Evolutionary conservation across 2,329 filamentous ascomycete species (phyloP).

Genomic region (Alternaria metachromatica): DNA sequence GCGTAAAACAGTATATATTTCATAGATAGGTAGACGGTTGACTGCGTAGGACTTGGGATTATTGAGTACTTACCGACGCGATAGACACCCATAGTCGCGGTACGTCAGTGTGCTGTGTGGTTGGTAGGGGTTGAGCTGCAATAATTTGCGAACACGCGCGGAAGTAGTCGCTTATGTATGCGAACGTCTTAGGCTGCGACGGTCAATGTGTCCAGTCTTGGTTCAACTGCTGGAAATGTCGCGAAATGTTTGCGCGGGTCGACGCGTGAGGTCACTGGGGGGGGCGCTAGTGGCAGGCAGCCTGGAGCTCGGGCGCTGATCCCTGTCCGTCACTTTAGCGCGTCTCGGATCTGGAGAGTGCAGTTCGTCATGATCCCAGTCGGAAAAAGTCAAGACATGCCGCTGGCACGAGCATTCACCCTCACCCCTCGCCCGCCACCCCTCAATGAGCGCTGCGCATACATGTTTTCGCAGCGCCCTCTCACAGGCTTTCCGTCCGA

Average conservation of each 20-base stretch:
- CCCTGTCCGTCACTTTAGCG: conserved; percentile 13
- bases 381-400: conserved; percentile 33
- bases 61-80: conserved; percentile 30
- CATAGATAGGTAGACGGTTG: neutral
- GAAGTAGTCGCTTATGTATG: conserved; percentile 4
- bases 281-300: conserved; percentile 16
- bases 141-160: neutral
- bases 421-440: conserved; percentile 18
- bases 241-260: conserved; percentile 14
- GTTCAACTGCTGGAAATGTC: conserved; percentile 3
- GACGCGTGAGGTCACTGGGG: conserved; percentile 18
- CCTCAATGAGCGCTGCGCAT: conserved; percentile 49
- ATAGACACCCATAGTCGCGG: conserved; percentile 33
- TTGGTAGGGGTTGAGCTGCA: neutral
- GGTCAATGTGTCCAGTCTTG: neutral
- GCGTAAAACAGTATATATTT: neutral
- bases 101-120: neutral
- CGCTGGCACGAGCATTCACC: conserved; percentile 22
- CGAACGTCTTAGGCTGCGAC: neutral
- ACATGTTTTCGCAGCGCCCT: conserved; percentile 47
- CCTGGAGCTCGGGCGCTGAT: conserved; percentile 8
- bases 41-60: neutral
- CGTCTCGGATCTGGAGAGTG: conserved; percentile 16
- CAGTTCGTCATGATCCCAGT: conserved; percentile 31
- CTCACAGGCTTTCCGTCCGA: conserved; percentile 44